These are phyloP conservation scores for Leccinum aurantiacum DNA, from an alignment of 768 basidiomycete species.

Conservation along the genomic window DNA sequence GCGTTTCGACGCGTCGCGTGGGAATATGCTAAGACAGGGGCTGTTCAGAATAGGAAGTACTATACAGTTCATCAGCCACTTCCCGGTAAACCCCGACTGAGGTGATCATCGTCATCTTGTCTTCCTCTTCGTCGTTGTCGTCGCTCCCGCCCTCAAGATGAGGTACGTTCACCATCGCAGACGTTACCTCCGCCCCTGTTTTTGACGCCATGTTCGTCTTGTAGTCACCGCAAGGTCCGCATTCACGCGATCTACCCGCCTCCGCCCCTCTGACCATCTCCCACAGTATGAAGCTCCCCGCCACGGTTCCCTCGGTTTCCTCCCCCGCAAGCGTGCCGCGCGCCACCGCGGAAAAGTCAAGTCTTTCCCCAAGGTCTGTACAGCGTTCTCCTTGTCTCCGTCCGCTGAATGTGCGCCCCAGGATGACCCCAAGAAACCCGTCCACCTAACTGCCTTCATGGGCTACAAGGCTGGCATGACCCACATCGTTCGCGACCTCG, in stretches of 20 bases:
- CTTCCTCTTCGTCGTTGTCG: constrained; percentile 16
- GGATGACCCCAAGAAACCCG: constrained; percentile 99
- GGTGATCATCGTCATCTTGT: constrained; percentile 4
- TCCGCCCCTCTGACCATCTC: constrained; percentile 21
- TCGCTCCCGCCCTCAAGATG: constrained; percentile 48
- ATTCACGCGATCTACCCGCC: constrained; percentile 22
- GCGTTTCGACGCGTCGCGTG: constrained; percentile 23
- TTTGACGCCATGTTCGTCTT: constrained; percentile 3
- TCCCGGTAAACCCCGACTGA: constrained; percentile 27
- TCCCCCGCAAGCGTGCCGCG: constrained; percentile 94
- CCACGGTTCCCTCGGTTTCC: constrained; percentile 96
- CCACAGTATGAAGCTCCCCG: constrained; percentile 95
- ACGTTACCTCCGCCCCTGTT: neutral
- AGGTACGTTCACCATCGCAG: constrained; percentile 44
- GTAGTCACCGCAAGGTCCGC: constrained; percentile 84
- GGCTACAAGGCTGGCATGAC: constrained; percentile 99
- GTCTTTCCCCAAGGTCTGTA: constrained; percentile 92
- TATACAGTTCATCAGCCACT: constrained; percentile 36
- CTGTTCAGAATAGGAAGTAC: constrained; percentile 14
- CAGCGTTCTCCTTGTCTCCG: neutral
- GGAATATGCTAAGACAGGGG: constrained; percentile 20
- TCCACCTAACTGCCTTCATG: constrained; percentile 96
- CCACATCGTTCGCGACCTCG: constrained; percentile 97
- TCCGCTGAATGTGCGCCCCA: constrained; percentile 33
- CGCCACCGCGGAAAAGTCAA: constrained; percentile 99